Percentiles rank a stretch among this genome's conserved stretches.
Conservation (phyloP, 768 basidiomycete species). For the Naganishia kalamii region DNA sequence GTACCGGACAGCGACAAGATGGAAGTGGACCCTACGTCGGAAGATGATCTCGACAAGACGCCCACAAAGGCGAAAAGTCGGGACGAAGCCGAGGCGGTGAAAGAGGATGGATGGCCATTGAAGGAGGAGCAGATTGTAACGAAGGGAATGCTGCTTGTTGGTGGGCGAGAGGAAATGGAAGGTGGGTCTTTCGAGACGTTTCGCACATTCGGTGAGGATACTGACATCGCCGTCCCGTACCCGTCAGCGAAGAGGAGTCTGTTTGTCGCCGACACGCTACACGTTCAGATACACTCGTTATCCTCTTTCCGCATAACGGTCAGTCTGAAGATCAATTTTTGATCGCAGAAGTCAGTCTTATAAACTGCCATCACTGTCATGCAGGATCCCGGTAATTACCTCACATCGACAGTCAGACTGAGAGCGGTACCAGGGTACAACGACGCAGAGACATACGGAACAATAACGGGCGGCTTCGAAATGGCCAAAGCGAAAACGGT, state of each 20-base stretch:
- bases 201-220: neutral
- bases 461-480: slow-evolving; percentile 11
- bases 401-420: slow-evolving; percentile 2
- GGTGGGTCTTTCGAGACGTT: neutral
- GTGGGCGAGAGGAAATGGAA: slow-evolving; percentile 8
- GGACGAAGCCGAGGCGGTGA: neutral
- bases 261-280: slow-evolving; percentile 3
- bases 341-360: neutral
- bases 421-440: slow-evolving; percentile 1
- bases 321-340: neutral
- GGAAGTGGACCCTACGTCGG: slow-evolving; percentile 6
- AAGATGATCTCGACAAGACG: neutral
- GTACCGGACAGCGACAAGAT: slow-evolving; percentile 1
- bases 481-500: slow-evolving; percentile 10
- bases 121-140: neutral
- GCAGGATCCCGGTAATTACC: slow-evolving; percentile 16
- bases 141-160: slow-evolving; percentile 15
- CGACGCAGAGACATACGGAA: slow-evolving; percentile 5
- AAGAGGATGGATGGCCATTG: slow-evolving; percentile 9
- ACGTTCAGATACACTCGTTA: slow-evolving; percentile 18
- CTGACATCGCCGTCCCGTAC: neutral
- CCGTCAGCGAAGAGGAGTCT: slow-evolving; percentile 1
- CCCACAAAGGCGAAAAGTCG: neutral
- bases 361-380: neutral
- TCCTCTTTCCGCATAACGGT: slow-evolving; percentile 13